Base-by-base conservation (phyloP, 768 basidiomycete genomes). In the Panaeolus papilionaceus region DNA sequence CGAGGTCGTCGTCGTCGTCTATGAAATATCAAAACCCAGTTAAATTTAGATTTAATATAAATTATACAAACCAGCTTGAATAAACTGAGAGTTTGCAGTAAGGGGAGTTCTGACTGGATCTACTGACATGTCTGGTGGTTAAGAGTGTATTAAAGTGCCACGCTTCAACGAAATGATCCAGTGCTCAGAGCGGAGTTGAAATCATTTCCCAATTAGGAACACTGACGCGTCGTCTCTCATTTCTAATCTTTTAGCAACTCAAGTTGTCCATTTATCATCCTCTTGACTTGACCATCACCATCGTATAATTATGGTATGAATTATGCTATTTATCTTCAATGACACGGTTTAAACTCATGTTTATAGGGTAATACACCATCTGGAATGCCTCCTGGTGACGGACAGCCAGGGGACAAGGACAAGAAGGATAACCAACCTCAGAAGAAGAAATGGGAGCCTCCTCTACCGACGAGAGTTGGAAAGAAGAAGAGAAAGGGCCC, bases 381-480 rank as follows among this genome's bases (percentile, higher is more conserved):
- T 62, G 92, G 80, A 70, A 76, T 82, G 73, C 81, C 84, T n/a
- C 80, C 82, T 54, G 76, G 78, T 64, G 80, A 79, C 61, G 72
- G 70, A 23, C 69, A 72, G 64, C 47, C 12, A 49, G 74, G 77
- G 62, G 78, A 81, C 69, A 82, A 83, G 71, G 83, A 81, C 77
- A 86, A 84, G 78, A 85, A 82, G 78, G 83, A 85, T 79, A 80
- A 77, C 74, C 79, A 86, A 81, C 81, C 83, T 18, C 84, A 88
- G 74, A 88, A 90, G 81, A 98, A 98, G 89, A 96, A 97, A 82
- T 99, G 96, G 96, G 97, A 99, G 78, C 96, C 97, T 8, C 97
- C 97, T 74, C 88, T 98, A 67, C 96, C 97, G 14, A 98, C 97
- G 58, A 92, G 95, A 68, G 94, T 98, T 40, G 96, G 96, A 61